Evolutionary conservation across 768 basidiomycete species (phyloP), one percentile per base, ranked within the genome.

Genomic region (Sarcomyxa edulis): DNA sequence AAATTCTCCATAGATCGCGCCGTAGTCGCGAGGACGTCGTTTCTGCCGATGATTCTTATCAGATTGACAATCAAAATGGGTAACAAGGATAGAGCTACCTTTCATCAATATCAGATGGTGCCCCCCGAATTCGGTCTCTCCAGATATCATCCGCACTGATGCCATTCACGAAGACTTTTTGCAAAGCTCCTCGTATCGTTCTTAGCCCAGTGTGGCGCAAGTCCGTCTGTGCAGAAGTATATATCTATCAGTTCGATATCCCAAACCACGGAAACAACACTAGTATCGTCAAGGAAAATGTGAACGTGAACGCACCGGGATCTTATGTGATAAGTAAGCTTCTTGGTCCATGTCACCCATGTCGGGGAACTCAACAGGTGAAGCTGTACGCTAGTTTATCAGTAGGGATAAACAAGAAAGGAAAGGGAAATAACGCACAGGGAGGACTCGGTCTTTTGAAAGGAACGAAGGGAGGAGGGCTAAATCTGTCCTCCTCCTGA

Each of bases 1-100:
- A 42, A 55, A 40, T 71, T 68, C 42, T 84, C 82, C 6, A 79
- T 53, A 22, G 61, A 57, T 36, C 55, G 63, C 4, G 79, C 72
- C 2, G 61, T 58, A 1, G 53, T 44, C 18, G 60, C 62, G 11
- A 82, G 48, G 8, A 72, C 49, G 15, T 58, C 48, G 34, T 60
- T 55, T 49, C 78, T 81, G 32, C 16, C 10, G 26, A 32, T 18
- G 7, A 22, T n/a, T n/a, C n/a, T n/a, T 10, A 35, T 43, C 28
- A 37, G 35, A 24, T 36, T 33, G 11, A 35, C 4, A 27, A 15
- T 38, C 34, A 12, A 0, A 26, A 27, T n/a, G 36, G 16, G 1
- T 46, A 10, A n/a, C 9, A 33, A 19, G 22, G 8, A 22, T 7
- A 32, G 23, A 24, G 33, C 37, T 44, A 51, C 53, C 43, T 53